Evolutionary conservation across 2,329 filamentous ascomycete genomes (phyloP), one percentile per base, ranked within the genome.

Genomic region (Endoconidiophora polonica): DNA sequence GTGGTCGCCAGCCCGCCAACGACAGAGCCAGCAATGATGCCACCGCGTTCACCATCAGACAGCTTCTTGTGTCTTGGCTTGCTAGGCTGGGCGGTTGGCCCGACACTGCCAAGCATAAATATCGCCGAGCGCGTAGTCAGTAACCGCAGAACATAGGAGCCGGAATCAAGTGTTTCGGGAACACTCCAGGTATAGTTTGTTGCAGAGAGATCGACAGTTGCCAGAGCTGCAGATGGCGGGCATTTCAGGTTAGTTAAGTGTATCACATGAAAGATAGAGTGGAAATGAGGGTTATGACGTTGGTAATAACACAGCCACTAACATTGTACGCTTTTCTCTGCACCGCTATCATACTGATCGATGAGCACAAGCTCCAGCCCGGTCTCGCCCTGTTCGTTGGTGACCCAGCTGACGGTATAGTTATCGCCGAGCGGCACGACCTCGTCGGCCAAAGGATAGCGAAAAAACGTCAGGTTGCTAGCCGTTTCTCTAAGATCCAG

Each of bases 81-180:
- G 20, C 3, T 29, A 37, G 1, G 22, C 18, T 9, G 16, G 41
- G 29, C 5, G 20, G 46, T 33, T 39, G 49, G 23, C 4, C 41
- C 50, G 33, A 52, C 50, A 26, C 46, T 52, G 18, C 50, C 50
- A 38, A 54, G 37, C 3, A 44, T 46, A 40, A 54, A 54, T 10
- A 44, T 24, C 20, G 52, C n/a, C 3, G 52, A 52, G 37, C 46
- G 48, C 29, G 38, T 33, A 36, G 33, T 46, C n/a, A 42, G 26
- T 10, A 53, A 43, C 39, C 48, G 52, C 29, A 53, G 9, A 24
- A 40, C 29, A 37, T 54, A 54, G 12, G 46, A 42, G 20, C 53
- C 53, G 3, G 53, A 45, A 10, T 38, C 42, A 9, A 53, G 41
- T 16, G 14, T 46, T 3, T 33, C 18, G 14, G 53, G 50, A n/a